These are phyloP conservation scores for Prosopis cineraria DNA, from an alignment of 306 rosid genomes.

Conservation along the genomic window DNA sequence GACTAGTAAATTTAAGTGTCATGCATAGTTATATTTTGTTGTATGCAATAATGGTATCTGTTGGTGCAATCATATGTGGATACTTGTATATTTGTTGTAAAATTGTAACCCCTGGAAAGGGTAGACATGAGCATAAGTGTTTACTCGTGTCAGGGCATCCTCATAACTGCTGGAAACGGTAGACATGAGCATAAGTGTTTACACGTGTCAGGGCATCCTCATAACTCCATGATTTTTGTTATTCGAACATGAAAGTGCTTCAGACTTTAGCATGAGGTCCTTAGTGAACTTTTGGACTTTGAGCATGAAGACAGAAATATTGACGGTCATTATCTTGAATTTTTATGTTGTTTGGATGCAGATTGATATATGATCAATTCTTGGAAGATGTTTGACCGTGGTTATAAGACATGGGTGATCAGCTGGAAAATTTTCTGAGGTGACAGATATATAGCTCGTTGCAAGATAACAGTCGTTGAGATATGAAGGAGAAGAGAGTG, in stretches of 20 bases:
- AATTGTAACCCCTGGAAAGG: slow-evolving; percentile 15
- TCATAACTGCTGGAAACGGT: too few relatives aligned
- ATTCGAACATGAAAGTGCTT: slow-evolving; percentile 17
- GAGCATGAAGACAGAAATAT: neutral
- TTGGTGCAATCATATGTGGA: neutral
- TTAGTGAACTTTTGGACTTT: neutral
- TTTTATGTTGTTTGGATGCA: slow-evolving; percentile 41
- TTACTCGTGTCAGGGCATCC: neutral
- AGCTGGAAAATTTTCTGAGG: slow-evolving; percentile 70
- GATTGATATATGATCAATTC: slow-evolving; percentile 43
- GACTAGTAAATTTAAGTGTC: neutral
- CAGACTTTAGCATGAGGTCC: neutral
- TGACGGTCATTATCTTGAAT: neutral
- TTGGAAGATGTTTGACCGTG: slow-evolving; percentile 60
- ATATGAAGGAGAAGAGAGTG: slow-evolving; percentile 37
- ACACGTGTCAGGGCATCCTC: neutral
- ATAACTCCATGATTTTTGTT: neutral
- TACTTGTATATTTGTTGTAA: slow-evolving; percentile 27
- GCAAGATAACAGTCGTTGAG: slow-evolving; percentile 25
- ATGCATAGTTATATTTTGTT: neutral
- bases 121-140: neutral
- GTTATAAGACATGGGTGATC: slow-evolving; percentile 64
- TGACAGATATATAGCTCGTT: slow-evolving; percentile 35
- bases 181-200: neutral
- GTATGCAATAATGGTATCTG: neutral